A percentile compares a stretch with the other conserved stretches of the same genome.
Conservation (phyloP, 2,329 filamentous ascomycete species). For the Fusarium hainanense region DNA sequence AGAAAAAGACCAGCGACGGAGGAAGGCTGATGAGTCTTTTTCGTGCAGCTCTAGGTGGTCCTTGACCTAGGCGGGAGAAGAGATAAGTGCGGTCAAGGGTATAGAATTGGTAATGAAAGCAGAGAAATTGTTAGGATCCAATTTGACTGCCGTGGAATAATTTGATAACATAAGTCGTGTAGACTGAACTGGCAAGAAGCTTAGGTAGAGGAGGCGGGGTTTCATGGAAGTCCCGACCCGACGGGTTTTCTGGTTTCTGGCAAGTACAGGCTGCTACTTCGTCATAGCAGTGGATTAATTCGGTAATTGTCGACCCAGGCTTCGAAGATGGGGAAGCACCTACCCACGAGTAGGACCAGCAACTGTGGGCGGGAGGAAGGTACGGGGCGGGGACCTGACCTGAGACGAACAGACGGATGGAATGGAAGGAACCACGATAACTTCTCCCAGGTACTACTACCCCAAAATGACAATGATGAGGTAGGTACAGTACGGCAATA, state of each 20-base stretch:
- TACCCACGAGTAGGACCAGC: not conserved
- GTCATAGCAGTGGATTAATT: conserved; percentile 31
- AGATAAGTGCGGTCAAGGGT: conserved; percentile 8
- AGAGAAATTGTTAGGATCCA: conserved; percentile 23
- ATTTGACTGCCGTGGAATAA: conserved; percentile 30
- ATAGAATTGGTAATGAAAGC: conserved; percentile 4
- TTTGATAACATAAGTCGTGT: conserved; percentile 33
- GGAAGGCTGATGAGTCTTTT: conserved; percentile 14
- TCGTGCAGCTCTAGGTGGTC: conserved; percentile 20
- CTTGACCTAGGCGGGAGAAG: conserved; percentile 7
- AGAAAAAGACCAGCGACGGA: not conserved
- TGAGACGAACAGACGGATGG: not conserved
- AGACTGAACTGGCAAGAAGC: conserved; percentile 2
- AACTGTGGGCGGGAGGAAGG: conserved; percentile 10
- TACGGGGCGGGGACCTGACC: conserved; percentile 10
- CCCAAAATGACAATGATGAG: conserved; percentile 8
- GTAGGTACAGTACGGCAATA: not conserved
- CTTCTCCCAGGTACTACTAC: conserved; percentile 10
- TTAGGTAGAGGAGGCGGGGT: conserved; percentile 36
- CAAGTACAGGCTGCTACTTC: conserved; percentile 18
- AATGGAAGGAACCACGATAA: conserved; percentile 25
- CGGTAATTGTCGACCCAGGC: conserved; percentile 24
- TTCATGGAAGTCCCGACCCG: conserved; percentile 7
- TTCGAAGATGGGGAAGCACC: conserved; percentile 11
- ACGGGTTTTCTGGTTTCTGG: conserved; percentile 23